Base-by-base conservation (phyloP, 176 grass and related monocot genomes). In the Chloris gayana region DNA sequence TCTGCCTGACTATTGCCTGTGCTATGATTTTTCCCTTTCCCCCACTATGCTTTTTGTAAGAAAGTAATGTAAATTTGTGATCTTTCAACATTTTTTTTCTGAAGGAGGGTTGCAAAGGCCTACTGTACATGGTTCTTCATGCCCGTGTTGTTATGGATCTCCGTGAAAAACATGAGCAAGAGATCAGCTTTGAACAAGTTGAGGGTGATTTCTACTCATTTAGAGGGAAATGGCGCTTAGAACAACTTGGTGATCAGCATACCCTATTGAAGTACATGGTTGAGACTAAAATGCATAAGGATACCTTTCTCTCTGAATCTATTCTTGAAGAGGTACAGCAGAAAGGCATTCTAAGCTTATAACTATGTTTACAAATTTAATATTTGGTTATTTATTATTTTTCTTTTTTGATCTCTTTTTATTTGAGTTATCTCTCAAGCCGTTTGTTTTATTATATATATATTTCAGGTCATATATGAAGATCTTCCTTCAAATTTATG, bases 41-140 rank as follows among this genome's bases (percentile, higher is more conserved):
- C 24, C 10, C 2, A 30, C 30, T 47, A 22, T 38, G 7, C n/a
- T 69, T 67, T 59, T 30, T 35, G 4, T 66, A 46, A 67, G 9
- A 73, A 67, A 67, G 21, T 51, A 37, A 33, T 65, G 14, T 80
- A 25, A 73, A n/a, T n/a, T 30, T 58, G 21, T 12, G 53, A 71
- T 25, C 15, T 64, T 44, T 21, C 53, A 70, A 63, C 29, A 74
- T 70, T 33, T 76, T 66, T 30, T 22, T 57, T 35, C 84, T 74
- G 70, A 27, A 98, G 95, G 95, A 98, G 80, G 95, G 95, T 26
- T 98, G 95, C 88, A 98, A 98, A 78, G 90, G 92, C 38, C 80
- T 98, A 51, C 72, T 98, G 37, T 98, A 98, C 70, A 95, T 98
- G 95, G 95, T 98, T 21, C 92, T 98, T 77, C 95, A 98, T 69